Evolutionary conservation across 441 rosid species (phyloP), one percentile per base, ranked within the genome.

Genomic region (Populus hybrid): DNA sequence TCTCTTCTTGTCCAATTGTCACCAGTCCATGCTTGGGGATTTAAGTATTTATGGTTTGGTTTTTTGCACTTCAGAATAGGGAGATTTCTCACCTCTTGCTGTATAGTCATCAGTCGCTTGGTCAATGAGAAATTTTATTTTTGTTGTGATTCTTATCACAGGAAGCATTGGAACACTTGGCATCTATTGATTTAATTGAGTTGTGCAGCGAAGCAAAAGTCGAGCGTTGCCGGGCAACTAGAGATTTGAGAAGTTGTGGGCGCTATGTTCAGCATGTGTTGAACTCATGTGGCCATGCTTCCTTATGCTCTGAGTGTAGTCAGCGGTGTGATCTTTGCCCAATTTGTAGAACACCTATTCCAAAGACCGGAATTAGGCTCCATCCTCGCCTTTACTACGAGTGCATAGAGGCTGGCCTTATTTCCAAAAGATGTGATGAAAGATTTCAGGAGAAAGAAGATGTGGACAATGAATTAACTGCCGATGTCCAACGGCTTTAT

Each of bases 141-240:
- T 73, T 61, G 19, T 80, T 67, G 72, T 69, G 40, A 79, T 82
- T 74, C 74, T 26, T 68, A 50, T 81, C 86, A 81, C 92, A 94
- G 99, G 97, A 94, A 76, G 98, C 99, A 53, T 82, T 95, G 86
- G 91, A 81, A 80, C 93, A 87, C 84, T 83, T 95, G 82, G 95
- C 98, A 26, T 88, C 88, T 73, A 81, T 90, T 40, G 94, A 92
- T 79, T 90, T 91, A 78, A 85, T 85, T 46, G 97, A 94, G 67
- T 78, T 95, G 80, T 83, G 94, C 79, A 87, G 86, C 42, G 98
- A 95, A 84, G 99, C 95, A 0, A 95, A 95, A 87, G 84, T 89
- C 67, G 99, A 95, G 85, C 84, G 78, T 3, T 95, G 99, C 75
- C 86, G 99, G 64, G 99, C 98, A 38, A 86, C 95, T 76, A 92